Evolutionary conservation across 2,329 filamentous ascomycete species (phyloP).

Genomic region (Clonostachys sp.): DNA sequence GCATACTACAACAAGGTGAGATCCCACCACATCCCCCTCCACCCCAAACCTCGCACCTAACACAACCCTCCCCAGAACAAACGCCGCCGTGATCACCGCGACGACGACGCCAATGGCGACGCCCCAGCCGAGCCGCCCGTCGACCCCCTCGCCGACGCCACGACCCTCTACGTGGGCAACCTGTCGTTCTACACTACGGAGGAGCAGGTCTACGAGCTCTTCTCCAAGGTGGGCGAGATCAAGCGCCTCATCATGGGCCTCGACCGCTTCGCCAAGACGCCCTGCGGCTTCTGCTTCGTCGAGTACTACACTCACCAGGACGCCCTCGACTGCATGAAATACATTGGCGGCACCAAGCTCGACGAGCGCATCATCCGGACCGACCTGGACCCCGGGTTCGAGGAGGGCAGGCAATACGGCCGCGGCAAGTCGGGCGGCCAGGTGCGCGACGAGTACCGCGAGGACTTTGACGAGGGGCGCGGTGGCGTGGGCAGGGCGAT

Average conservation of each 20-base stretch:
- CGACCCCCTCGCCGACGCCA: constrained; percentile 80
- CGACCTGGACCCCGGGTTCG: constrained; percentile 91
- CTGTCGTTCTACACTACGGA: constrained; percentile 98
- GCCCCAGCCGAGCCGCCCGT: constrained; percentile 38
- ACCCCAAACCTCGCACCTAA: neutral
- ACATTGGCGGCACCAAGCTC: constrained; percentile 94
- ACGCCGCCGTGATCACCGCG: constrained; percentile 60
- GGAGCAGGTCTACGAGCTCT: constrained; percentile 97
- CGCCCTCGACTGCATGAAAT: constrained; percentile 97
- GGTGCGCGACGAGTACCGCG: constrained; percentile 94
- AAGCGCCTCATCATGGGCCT: constrained; percentile 98
- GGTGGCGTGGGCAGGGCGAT: constrained; percentile 83
- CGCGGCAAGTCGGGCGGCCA: constrained; percentile 94
- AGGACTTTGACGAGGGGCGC: constrained; percentile 93
- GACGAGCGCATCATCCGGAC: constrained; percentile 96
- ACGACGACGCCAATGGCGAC: constrained; percentile 36
- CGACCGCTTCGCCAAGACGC: constrained; percentile 94
- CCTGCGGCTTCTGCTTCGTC: constrained; percentile 98
- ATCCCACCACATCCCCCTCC: constrained; percentile 14
- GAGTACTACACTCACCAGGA: constrained; percentile 99
- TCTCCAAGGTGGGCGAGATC: constrained; percentile 94
- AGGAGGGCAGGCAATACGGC: constrained; percentile 93
- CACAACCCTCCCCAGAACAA: constrained; percentile 53
- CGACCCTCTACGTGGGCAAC: constrained; percentile 97
- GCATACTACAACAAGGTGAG: constrained; percentile 88